phyloP scores from a whole-genome alignment of 164 flowering plant genomes.

The Buxus sempervirens region DNA sequence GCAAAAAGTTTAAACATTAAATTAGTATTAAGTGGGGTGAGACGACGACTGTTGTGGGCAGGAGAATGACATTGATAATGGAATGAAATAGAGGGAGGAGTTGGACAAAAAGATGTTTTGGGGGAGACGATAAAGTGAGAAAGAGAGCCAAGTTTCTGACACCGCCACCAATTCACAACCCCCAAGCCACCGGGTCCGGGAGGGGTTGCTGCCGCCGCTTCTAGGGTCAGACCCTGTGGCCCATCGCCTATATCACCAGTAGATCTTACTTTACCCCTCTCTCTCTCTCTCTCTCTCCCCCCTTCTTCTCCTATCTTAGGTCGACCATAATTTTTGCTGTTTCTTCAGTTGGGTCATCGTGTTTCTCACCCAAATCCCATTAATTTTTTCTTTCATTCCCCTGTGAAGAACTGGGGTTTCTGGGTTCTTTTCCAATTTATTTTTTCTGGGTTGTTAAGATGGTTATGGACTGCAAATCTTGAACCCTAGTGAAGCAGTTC shows the following conservation, averaged over 20 bases:
- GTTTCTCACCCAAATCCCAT: neutral
- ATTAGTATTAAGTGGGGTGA: too few species aligned
- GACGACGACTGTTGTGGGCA: too few species aligned
- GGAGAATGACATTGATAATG: too few species aligned
- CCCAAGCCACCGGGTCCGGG: slow-evolving; percentile 19
- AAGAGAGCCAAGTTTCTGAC: slow-evolving; percentile 15
- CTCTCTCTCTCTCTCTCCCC: neutral
- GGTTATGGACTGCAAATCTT: neutral
- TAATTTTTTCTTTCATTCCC: neutral
- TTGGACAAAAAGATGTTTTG: neutral
- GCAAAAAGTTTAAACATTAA: too few species aligned
- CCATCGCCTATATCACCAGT: neutral
- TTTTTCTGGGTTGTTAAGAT: slow-evolving; percentile 9
- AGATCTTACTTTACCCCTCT: neutral
- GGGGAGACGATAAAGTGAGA: too few species aligned
- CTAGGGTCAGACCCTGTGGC: slow-evolving; percentile 10
- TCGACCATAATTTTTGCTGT: neutral
- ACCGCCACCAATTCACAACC: slow-evolving; percentile 21
- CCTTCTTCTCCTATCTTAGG: neutral
- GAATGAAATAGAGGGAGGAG: slow-evolving; percentile 10
- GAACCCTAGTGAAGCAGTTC: slow-evolving; percentile 2
- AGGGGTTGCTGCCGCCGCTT: neutral
- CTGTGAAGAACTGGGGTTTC: neutral
- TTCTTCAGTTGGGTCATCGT: neutral
- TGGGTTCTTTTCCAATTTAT: neutral